Base-by-base conservation (phyloP, 2,329 filamentous ascomycete genomes). In the Fusarium xyrophilum region DNA sequence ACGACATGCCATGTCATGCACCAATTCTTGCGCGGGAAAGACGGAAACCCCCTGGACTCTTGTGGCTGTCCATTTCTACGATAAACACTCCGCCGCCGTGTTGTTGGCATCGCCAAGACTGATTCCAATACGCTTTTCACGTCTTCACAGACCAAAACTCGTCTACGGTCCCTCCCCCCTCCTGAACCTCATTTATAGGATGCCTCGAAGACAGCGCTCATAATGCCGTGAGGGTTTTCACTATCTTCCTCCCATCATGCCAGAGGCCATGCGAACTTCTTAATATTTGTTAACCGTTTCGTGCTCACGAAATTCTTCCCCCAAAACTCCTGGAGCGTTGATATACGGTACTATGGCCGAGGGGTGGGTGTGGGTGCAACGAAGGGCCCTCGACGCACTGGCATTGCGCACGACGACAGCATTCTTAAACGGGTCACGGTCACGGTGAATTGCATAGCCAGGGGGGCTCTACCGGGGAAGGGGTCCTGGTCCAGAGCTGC, bases 261-360 rank as follows among this genome's bases (percentile, higher is more conserved):
- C 14, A 27, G 53, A 64, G 56, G 50, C 68, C 50, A 61, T 64
- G 48, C 62, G 48, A 52, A 23, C 23, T 30, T 40, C 52, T 53
- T 54, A 47, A 46, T 47, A 54, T 52, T 67, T 60, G 17, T 48
- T 25, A 47, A 32, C 21, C 38, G 51, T 57, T 51, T 28, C 38
- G 39, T 33, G 33, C 23, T 54, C 53, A 55, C 39, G 23, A 63
- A 36, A 35, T 50, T 50, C 50, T 38, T 56, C 38, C 40, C 36
- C 35, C 43, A 25, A 56, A 61, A 62, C 67, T 63, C 65, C 65
- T 64, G 53, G 54, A 69, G 65, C 69, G 69, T 69, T 72, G 68
- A 70, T 73, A 66, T 65, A 64, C 68, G 64, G 68, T 63, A 72
- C 56, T 60, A 54, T 59, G 70, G 21, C 68, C 70, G 60, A 65